Evolutionary conservation across 2,329 filamentous ascomycete genomes (phyloP), one percentile per base, ranked within the genome.

Genomic region (Fonsecaea pedrosoi): DNA sequence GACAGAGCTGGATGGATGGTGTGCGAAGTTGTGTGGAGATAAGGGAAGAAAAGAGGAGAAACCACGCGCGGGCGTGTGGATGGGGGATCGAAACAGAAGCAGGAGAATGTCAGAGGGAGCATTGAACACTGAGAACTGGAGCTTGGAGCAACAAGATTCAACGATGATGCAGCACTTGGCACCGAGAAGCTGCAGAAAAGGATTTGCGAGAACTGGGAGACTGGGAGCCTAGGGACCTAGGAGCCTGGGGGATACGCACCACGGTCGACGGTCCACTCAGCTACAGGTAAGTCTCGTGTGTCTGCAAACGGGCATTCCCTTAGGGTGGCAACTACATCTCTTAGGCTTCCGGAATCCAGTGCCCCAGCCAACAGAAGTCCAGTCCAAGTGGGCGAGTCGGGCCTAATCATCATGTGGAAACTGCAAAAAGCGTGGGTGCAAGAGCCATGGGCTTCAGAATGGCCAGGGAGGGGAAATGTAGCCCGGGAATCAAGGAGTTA

Each of bases 401-500:
- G 42, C 38, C 57, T 60, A 60, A 48, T 25, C 54, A 61, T 54
- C 59, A 54, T 61, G 59, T 61, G 59, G 59, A 54, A 61, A 61
- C 59, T 25, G 40, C 7, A 53, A 32, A 32, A 34, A 60, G 57
- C 57, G 18, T 35, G 42, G 7, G 42, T 45, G 18, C 42, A 48
- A 60, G 57, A 60, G 57, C 50, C 57, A 60, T 60, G 57, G 15
- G 18, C 40, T 50, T 34, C 25, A 25, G 57, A n/a, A 18, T 30
- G n/a, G 21, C 38, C n/a, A 34, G 37, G 10, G 13, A 18, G n/a
- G 40, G 32, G 34, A 25, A 40, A 50, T 53, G 32, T 42, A 37
- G 25, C n/a, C n/a, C 13, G 37, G 25, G 48, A 25, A 54, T 35
- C 30, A 37, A 54, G 59, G 54, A 37, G 42, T 54, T 25, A 53